Evolutionary conservation across 2,329 filamentous ascomycete genomes (phyloP).

Genomic region (Ciborinia camelliae): DNA sequence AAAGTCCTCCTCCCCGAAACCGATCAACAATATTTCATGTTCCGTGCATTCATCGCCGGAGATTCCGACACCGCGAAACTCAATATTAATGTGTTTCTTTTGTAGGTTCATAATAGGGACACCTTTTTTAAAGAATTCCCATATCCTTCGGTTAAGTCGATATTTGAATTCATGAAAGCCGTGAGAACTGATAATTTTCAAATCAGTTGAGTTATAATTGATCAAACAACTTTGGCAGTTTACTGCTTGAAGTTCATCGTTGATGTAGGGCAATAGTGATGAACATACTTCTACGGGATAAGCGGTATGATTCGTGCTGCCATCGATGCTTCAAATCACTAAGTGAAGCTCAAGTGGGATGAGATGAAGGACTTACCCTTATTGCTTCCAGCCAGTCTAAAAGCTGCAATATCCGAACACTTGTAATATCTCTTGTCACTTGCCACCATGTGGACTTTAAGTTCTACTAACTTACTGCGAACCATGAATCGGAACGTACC

Average conservation of each 20-base stretch:
- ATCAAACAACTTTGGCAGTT: neutral
- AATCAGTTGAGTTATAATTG: conserved; percentile 15
- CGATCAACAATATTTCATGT: conserved; percentile 46
- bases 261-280: neutral
- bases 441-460: neutral
- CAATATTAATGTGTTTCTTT: no score
- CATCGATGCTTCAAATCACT: conserved; percentile 66
- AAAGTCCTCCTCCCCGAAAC: conserved; percentile 46
- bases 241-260: neutral
- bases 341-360: conserved; percentile 54
- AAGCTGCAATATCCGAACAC: conserved; percentile 61
- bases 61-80: conserved; percentile 41
- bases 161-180: no score
- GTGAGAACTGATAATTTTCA: conserved; percentile 50
- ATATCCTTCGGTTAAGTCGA: no score
- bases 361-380: conserved; percentile 72
- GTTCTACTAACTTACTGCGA: neutral
- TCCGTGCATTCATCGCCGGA: conserved; percentile 47
- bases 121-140: no score
- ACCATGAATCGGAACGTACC: neutral
- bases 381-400: conserved; percentile 86
- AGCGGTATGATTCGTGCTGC: conserved; percentile 43
- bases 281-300: conserved; percentile 70
- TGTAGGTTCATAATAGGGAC: no score
- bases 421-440: neutral